Base-by-base conservation (phyloP, 2,329 filamentous ascomycete genomes). In the Neopestalotiopsis clavispora region DNA sequence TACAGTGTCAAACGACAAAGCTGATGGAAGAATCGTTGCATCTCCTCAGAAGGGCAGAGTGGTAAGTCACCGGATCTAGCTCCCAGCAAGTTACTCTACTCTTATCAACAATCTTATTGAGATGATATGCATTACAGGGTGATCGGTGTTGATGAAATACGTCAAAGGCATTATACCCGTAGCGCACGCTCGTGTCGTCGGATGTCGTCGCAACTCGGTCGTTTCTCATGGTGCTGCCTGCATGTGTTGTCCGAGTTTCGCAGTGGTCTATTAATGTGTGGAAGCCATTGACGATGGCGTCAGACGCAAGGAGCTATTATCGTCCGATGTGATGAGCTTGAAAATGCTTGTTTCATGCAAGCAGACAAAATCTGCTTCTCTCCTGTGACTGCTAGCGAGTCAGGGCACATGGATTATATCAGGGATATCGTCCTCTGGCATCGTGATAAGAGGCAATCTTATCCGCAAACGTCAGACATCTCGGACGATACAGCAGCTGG, bases 371-470 rank as follows among this genome's bases (percentile, higher is more conserved):
- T 52, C 17, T 52, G 45, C 45, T 52, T n/a, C n/a, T 4, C 9
- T 52, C 34, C 17, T 23, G 45, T 23, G 45, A 52, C 45, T 4
- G 9, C 34, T 23, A 7, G 45, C 45, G 45, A 52, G 45, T 52
- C 45, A 52, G 45, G 45, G n/a, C 45, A 52, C 17, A 52, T 52
- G n/a, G 45, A 52, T 52, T 17, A 20, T 52, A 52, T 10, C 45
- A 52, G n/a, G 45, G 45, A 52, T 52, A 20, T 20, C 45, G 45
- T 52, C 45, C n/a, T n/a, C 45, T 17, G 20, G 6, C 45, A n/a
- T 52, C 20, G n/a, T 52, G 45, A 52, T 52, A 52, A 52, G 45
- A 52, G 45, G 20, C 45, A 52, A 52, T 52, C 45, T 52, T 52
- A 17, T 17, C 45, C 45, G 17, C 45, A 52, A 52, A 52, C 17